Base-by-base conservation (phyloP, 2,329 filamentous ascomycete genomes). In the Aspergillus sp. region DNA sequence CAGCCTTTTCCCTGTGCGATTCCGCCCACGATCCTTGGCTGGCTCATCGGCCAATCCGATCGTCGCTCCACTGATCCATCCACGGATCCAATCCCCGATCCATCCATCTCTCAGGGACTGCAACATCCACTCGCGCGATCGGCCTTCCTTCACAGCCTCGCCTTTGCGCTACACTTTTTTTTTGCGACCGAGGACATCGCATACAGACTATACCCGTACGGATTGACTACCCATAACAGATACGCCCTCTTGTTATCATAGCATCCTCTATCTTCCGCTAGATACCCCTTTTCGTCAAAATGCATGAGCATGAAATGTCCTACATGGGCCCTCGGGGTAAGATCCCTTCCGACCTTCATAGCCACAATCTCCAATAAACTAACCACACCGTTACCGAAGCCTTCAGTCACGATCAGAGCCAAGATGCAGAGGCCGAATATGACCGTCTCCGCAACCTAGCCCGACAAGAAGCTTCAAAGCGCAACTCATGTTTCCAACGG, bases 401-500 rank as follows among this genome's bases (percentile, higher is more conserved):
- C 77, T 91, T 94, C 81, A 91, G 89, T 77, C 89, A 92, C 75
- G 84, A 83, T 61, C 82, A 88, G 67, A 86, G 85, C 72, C 80
- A 81, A 67, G 84, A 88, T 61, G 82, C 87, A 58, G 93, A 98
- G 81, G 87, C 84, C 68, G 93, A 98, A 80, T 98, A 98, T 78
- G 93, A 98, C 75, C 90, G 91, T 57, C 85, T 98, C 48, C 91
- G 95, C 71, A 88, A 89, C 68, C 84, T 93, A 17, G 95, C 94
- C 17, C 88, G 91, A 65, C 83, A 87, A 70, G 93, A 97, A 82
- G 91, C 90, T 60, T 81, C 83, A 55, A 91, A 95, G 80, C 90
- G 91, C 67, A 86, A 86, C 65, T 83, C 85, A 55, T 96, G 91
- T 80, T 93, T 92, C 72, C 86, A 91, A 65, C 82, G 83, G 71